These are phyloP conservation scores for Gaertneriomyces semiglobifer DNA, from an alignment of 192 early-diverging fungal genomes.

Conservation along the genomic window DNA sequence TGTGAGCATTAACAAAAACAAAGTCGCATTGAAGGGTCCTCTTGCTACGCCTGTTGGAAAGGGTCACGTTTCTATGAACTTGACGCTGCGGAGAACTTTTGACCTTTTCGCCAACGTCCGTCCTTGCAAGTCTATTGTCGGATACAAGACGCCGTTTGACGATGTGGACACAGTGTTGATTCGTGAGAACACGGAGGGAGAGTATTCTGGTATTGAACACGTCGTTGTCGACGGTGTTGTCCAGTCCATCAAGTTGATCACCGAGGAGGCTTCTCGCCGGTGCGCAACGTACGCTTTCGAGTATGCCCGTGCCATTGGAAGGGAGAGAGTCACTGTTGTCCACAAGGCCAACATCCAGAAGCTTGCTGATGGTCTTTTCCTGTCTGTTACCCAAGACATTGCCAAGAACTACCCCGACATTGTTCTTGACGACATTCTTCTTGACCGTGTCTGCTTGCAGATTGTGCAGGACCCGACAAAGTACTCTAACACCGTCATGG, in stretches of 20 bases:
- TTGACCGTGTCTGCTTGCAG: slow-evolving; percentile 88
- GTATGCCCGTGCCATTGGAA: slow-evolving; percentile 83
- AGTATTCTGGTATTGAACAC: slow-evolving; percentile 96
- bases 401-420: slow-evolving; percentile 87
- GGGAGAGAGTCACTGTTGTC: slow-evolving; percentile 90
- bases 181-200: slow-evolving; percentile 99
- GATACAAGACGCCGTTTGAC: slow-evolving; percentile 93
- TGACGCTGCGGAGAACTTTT: slow-evolving; percentile 82
- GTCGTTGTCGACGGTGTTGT: slow-evolving; percentile 92
- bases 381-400: slow-evolving; percentile 88
- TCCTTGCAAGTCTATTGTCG: slow-evolving; percentile 95
- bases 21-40: slow-evolving; percentile 95
- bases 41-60: slow-evolving; percentile 98
- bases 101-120: slow-evolving; percentile 98
- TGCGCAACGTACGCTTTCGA: slow-evolving; percentile 93
- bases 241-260: slow-evolving; percentile 99
- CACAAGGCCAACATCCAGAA: slow-evolving; percentile 93
- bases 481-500: slow-evolving; percentile 93
- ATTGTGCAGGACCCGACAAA: slow-evolving; percentile 91
- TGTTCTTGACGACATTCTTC: slow-evolving; percentile 83
- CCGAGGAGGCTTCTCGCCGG: slow-evolving; percentile 87
- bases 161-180: slow-evolving; percentile 98
- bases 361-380: slow-evolving; percentile 95
- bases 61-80: slow-evolving; percentile 93
- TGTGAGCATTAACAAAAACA: slow-evolving; percentile 89